phyloP scores from a whole-genome alignment of 2,329 filamentous ascomycete species.

The Rhytidhysteron rufulum region DNA sequence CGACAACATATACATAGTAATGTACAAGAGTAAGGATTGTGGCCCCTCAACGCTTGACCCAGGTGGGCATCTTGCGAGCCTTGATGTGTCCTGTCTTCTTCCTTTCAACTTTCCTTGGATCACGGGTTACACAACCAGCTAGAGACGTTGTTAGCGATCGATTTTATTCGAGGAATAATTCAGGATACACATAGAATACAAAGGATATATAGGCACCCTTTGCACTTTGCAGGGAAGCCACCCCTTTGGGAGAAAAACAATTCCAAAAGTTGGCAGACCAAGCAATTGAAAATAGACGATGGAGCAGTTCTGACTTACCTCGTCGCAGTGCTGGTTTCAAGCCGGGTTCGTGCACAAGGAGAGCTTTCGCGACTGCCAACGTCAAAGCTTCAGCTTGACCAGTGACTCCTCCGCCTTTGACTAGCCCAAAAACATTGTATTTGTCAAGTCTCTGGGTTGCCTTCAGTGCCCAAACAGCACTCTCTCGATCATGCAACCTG shows the following conservation, averaged over 20 bases:
- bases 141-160: constrained; percentile 41
- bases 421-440: constrained; percentile 91
- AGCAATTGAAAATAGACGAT: background rate
- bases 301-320: constrained; percentile 60
- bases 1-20: constrained; percentile 20
- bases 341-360: constrained; percentile 86
- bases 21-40: background rate
- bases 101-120: constrained; percentile 88
- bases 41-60: constrained; percentile 73
- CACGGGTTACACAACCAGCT: constrained; percentile 92
- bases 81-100: constrained; percentile 97
- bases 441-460: constrained; percentile 82
- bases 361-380: constrained; percentile 79
- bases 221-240: too few species aligned
- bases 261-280: constrained; percentile 1
- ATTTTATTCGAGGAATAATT: background rate
- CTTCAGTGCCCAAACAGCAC: constrained; percentile 85
- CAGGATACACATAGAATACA: background rate
- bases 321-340: constrained; percentile 82
- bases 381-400: constrained; percentile 95
- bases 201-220: background rate
- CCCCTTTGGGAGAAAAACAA: constrained; percentile 6
- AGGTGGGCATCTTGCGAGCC: constrained; percentile 95
- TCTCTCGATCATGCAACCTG: constrained; percentile 89
- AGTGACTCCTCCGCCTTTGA: constrained; percentile 83